Conservation (phyloP, 1,284 basidiomycete species). For the Melampsora medusae region DNA sequence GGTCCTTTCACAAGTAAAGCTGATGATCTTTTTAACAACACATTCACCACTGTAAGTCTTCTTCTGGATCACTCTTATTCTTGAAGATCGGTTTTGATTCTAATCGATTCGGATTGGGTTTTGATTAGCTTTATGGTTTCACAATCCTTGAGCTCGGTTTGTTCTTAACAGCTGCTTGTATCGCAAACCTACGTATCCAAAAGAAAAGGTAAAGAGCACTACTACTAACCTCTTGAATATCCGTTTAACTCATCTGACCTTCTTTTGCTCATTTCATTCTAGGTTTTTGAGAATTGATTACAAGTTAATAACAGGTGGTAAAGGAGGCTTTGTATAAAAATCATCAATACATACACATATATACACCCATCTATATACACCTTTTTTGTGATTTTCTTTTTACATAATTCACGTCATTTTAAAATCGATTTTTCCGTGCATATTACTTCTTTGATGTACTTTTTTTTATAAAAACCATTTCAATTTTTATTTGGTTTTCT, state of each 20-base stretch:
- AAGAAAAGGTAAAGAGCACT: conserved; percentile 19
- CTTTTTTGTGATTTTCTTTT: neutral
- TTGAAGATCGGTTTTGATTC: neutral
- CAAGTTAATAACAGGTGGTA: conserved; percentile 26
- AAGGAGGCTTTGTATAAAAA: conserved; percentile 23
- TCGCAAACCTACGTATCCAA: conserved; percentile 40
- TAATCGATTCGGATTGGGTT: neutral
- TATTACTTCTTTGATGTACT: no score
- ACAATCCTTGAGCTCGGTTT: conserved; percentile 32
- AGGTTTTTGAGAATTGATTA: conserved; percentile 45
- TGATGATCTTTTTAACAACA: conserved; percentile 41
- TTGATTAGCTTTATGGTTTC: conserved; percentile 35
- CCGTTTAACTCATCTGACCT: neutral
- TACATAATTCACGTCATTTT: neutral
- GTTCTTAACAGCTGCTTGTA: conserved; percentile 19
- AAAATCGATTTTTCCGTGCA: neutral
- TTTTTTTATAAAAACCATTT: no score
- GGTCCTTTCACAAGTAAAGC: conserved; percentile 30
- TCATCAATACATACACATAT: neutral
- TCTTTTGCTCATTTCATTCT: neutral
- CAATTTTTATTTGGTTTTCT: no score
- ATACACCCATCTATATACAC: no score
- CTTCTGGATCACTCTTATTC: neutral
- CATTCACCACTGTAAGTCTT: conserved; percentile 33
- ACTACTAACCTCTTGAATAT: neutral